Conservation (phyloP, 169 alveolate species). For the Plasmodium gonderi region DNA sequence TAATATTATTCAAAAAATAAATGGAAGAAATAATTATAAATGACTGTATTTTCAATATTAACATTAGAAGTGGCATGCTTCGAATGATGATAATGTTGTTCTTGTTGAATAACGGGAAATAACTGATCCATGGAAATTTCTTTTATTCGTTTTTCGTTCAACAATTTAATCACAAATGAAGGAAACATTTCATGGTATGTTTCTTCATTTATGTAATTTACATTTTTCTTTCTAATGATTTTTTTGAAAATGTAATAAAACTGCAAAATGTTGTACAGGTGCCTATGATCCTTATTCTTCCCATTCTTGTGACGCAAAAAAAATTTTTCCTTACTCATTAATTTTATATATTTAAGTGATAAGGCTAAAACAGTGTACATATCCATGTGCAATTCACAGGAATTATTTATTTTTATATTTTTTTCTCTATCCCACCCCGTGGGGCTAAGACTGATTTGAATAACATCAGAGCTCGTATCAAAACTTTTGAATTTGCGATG, state of each 20-base stretch:
- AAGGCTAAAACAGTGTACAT: neutral
- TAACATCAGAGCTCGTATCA: too few relatives aligned
- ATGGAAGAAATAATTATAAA: neutral
- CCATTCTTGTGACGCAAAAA: neutral
- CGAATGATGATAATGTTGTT: neutral
- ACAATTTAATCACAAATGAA: conserved; percentile 12
- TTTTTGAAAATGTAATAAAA: conserved; percentile 55
- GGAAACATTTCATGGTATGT: conserved; percentile 15
- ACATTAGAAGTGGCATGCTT: neutral
- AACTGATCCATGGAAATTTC: neutral
- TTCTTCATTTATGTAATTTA: conserved; percentile 2
- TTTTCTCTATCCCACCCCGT: too few relatives aligned
- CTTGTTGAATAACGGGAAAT: neutral
- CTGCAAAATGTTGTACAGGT: neutral
- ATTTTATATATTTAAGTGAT: conserved; percentile 23
- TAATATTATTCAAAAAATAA: neutral
- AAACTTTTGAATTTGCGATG: too few relatives aligned
- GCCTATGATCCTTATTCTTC: neutral
- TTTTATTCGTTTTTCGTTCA: conserved; percentile 26
- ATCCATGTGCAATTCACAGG: neutral
- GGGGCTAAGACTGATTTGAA: too few relatives aligned
- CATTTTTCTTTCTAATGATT: neutral
- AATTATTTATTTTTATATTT: too few relatives aligned
- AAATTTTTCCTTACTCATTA: neutral
- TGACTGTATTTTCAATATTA: neutral